Conservation (phyloP, 1,284 basidiomycete species). For the Neolentinus lepideus region DNA sequence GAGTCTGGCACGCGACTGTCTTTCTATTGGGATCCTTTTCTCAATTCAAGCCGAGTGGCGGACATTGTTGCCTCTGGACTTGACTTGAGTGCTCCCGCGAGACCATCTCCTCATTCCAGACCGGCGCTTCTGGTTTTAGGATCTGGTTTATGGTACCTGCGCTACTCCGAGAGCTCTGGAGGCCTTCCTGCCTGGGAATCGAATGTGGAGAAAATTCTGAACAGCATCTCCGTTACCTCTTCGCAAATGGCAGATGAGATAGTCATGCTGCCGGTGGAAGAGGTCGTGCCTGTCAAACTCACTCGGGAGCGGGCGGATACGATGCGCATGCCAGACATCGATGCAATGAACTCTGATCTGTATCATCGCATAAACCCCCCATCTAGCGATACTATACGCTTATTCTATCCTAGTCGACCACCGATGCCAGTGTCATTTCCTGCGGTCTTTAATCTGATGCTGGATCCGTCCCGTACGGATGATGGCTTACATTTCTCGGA, state of each 20-base stretch:
- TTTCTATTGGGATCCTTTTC: slow-evolving; percentile 78
- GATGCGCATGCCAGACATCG: slow-evolving; percentile 71
- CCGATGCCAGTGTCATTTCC: slow-evolving; percentile 53
- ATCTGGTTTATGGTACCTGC: slow-evolving; percentile 83
- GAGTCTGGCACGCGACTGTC: slow-evolving; percentile 43
- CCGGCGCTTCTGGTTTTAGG: slow-evolving; percentile 75
- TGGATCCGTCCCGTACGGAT: slow-evolving; percentile 64
- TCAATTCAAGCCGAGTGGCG: slow-evolving; percentile 58
- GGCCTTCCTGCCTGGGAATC: slow-evolving; percentile 73
- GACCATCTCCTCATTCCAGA: slow-evolving; percentile 7
- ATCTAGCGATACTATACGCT: slow-evolving; percentile 22
- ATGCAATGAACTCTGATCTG: slow-evolving; percentile 85
- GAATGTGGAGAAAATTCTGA: slow-evolving; percentile 59
- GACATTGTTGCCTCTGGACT: slow-evolving; percentile 22
- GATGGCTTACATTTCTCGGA: slow-evolving; percentile 82
- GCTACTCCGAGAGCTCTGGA: slow-evolving; percentile 60
- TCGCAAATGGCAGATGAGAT: slow-evolving; percentile 57
- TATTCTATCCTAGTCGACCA: slow-evolving; percentile 16
- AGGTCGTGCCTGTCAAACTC: slow-evolving; percentile 53
- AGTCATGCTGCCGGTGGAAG: slow-evolving; percentile 74
- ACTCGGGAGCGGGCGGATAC: slow-evolving; percentile 53
- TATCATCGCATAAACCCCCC: slow-evolving; percentile 55
- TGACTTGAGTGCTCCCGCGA: background rate
- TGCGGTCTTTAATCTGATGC: slow-evolving; percentile 71
- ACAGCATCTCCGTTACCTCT: slow-evolving; percentile 31